Evolutionary conservation across 192 early-diverging fungal genomes (phyloP), one percentile per base, ranked within the genome.

Genomic region (Gamsiella multidivaricata): DNA sequence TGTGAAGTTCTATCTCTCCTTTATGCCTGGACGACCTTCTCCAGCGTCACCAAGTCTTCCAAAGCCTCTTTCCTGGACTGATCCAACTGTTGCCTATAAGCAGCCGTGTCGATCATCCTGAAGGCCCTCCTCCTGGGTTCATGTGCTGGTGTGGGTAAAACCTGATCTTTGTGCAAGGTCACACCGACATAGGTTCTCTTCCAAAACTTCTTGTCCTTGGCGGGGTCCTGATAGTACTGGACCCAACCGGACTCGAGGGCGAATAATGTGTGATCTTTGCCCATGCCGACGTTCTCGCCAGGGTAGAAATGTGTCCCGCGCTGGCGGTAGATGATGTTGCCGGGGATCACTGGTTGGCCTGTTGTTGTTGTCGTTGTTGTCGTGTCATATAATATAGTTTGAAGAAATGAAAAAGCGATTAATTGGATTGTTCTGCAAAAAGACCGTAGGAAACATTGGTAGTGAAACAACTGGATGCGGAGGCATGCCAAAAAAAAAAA

Each of bases 241-340:
- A 94, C 90, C 51, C 82, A 92, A 14, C 93, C 93, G 0, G 90
- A 87, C 43, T 88, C 82, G 32, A 88, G 59, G 17, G 93, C 93
- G 75, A 76, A 93, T 43, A 93, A 66, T 18, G 93, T 94, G 78
- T 91, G 90, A 79, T 94, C 93, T 65, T 89, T 89, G 61, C 93
- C 93, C 54, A 91, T 88, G 15, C 86, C 88, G 28, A 89, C 93
- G 65, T 94, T 88, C 65, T 93, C 91, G 17, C 93, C 93, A 10
- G 93, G 88, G 54, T 91, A 89, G 67, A 93, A 93, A 62, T 87
- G 83, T 52, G 91, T 93, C 6, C 93, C 93, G 54, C 91, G 82
- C 70, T 94, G 93, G 67, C 93, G 88, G 43, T 92, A 88, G 69
- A 94, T 89, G 56, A 94, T 93, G 70, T 92, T 91, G 31, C 93